Percentiles rank a stretch among this genome's conserved stretches.
phyloP scores from a whole-genome alignment of 1,284 basidiomycete genomes.

The Waitea zeae region DNA sequence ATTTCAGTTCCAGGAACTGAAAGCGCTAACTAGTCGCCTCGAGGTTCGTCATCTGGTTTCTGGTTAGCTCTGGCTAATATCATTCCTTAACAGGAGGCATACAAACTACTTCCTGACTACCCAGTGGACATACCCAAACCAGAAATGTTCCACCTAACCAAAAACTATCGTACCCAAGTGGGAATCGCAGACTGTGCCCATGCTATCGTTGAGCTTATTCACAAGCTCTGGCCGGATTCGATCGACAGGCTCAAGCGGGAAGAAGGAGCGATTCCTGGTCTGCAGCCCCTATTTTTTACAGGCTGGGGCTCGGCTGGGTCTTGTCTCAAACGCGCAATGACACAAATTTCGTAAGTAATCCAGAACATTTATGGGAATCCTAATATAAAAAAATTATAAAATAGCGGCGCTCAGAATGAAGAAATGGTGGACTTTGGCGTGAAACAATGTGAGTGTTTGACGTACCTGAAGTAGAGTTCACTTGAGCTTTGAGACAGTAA shows the following conservation, averaged over 20 bases:
- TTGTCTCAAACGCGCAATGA: conserved; percentile 40
- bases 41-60: too few species aligned
- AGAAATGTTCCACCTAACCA: conserved; percentile 35
- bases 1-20: too few species aligned
- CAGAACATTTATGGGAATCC: conserved; percentile 32
- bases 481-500: conserved; percentile 34
- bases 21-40: too few species aligned
- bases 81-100: too few species aligned
- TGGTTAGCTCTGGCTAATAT: too few species aligned
- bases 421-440: conserved; percentile 48
- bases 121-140: conserved; percentile 17
- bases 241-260: conserved; percentile 45
- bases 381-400: conserved; percentile 6
- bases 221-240: conserved; percentile 41
- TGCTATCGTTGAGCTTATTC: conserved; percentile 44
- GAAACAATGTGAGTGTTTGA: conserved; percentile 36
- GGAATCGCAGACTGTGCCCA: conserved; percentile 42
- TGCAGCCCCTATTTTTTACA: conserved; percentile 40
- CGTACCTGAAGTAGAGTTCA: neutral
- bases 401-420: conserved; percentile 17
- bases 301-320: conserved; percentile 32
- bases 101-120: too few species aligned
- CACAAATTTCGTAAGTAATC: too few species aligned
- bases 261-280: conserved; percentile 37
- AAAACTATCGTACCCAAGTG: conserved; percentile 56